phyloP scores from a whole-genome alignment of 1,284 basidiomycete genomes.

The Malassezia restricta region DNA sequence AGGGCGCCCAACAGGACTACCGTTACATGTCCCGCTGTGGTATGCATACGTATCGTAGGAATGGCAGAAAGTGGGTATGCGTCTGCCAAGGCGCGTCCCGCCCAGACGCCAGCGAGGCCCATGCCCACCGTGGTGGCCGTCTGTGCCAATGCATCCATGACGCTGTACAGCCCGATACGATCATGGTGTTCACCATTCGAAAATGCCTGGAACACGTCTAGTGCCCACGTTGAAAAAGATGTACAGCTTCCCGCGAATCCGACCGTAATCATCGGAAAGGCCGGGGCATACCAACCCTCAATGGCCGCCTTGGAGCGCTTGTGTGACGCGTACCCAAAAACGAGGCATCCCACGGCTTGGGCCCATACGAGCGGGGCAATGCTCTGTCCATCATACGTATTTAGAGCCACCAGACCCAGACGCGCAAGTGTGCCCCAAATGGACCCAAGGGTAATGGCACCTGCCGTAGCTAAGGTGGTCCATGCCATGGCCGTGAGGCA shows the following conservation, averaged over 20 bases:
- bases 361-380: constrained; percentile 76
- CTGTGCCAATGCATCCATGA: constrained; percentile 41
- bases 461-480: constrained; percentile 21
- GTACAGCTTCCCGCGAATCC: constrained; percentile 93
- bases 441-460: constrained; percentile 41
- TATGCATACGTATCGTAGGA: neutral
- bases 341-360: constrained; percentile 75
- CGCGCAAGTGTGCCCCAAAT: constrained; percentile 47
- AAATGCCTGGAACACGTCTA: constrained; percentile 76
- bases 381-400: constrained; percentile 59
- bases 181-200: constrained; percentile 56
- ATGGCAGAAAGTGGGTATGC: neutral
- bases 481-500: neutral
- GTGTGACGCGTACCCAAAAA: constrained; percentile 56
- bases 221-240: constrained; percentile 90
- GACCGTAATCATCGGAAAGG: constrained; percentile 78
- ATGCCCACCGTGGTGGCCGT: constrained; percentile 33
- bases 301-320: constrained; percentile 20
- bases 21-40: neutral
- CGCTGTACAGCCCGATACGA: constrained; percentile 64
- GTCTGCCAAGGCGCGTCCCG: neutral
- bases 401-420: constrained; percentile 46
- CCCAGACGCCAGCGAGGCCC: constrained; percentile 22
- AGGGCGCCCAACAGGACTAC: constrained; percentile 16
- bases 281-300: constrained; percentile 46